Evolutionary conservation across 306 rosid genomes (phyloP).

Genomic region (Clitoria ternatea): DNA sequence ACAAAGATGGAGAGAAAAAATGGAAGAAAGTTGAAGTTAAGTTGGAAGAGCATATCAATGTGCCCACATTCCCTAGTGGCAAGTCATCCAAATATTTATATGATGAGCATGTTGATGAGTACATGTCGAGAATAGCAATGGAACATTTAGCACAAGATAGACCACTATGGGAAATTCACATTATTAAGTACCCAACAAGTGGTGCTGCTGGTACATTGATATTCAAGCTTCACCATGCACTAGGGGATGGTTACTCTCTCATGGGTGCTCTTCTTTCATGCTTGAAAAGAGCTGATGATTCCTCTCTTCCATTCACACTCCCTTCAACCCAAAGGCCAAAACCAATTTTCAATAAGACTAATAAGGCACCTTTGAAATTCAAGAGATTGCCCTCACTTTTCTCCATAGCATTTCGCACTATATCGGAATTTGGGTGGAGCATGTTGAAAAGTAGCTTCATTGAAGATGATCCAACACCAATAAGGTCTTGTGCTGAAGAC

Average conservation of each 20-base stretch:
- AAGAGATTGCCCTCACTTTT: constrained; percentile 12
- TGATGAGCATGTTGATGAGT: constrained; percentile 40
- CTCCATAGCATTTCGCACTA: not conserved
- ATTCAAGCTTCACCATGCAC: constrained; percentile 54
- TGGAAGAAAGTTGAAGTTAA: constrained; percentile 55
- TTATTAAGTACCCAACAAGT: constrained; percentile 44
- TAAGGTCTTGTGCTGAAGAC: constrained; percentile 39
- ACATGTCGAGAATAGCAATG: constrained; percentile 31
- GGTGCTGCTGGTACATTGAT: constrained; percentile 36
- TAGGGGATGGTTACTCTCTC: constrained; percentile 59
- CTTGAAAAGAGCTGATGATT: constrained; percentile 40
- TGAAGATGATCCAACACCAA: constrained; percentile 50
- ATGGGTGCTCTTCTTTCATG: constrained; percentile 63
- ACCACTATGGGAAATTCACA: constrained; percentile 56
- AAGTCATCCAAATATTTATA: constrained; percentile 19
- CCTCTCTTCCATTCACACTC: constrained; percentile 49
- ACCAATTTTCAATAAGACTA: not conserved
- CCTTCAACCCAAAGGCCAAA: constrained; percentile 26
- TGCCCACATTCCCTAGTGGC: constrained; percentile 24
- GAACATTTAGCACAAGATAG: constrained; percentile 32
- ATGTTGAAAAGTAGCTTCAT: constrained; percentile 28
- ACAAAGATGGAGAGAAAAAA: constrained; percentile 27
- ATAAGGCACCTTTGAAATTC: not conserved
- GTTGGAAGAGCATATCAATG: constrained; percentile 39
- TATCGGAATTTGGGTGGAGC: constrained; percentile 42